phyloP scores from a whole-genome alignment of 1,284 basidiomycete species.

The Chiua sp. region DNA sequence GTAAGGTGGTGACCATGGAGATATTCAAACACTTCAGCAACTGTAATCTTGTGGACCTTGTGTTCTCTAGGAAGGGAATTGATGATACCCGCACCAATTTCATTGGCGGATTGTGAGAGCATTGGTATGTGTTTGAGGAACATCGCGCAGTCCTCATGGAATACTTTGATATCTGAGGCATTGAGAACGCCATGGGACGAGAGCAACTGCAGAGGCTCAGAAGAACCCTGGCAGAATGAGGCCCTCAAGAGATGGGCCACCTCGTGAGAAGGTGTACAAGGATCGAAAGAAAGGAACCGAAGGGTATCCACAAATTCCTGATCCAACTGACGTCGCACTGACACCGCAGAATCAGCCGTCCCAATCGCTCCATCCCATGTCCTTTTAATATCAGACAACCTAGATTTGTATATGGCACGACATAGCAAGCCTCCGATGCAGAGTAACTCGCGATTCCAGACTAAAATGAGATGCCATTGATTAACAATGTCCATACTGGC shows the following conservation, averaged over 20 bases:
- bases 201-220: constrained; percentile 68
- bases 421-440: constrained; percentile 83
- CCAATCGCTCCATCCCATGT: constrained; percentile 43
- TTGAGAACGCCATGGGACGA: constrained; percentile 79
- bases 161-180: constrained; percentile 74
- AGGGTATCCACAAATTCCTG: constrained; percentile 80
- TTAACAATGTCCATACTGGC: constrained; percentile 70
- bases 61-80: constrained; percentile 63
- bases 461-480: no score
- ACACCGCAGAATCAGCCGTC: constrained; percentile 24
- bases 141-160: constrained; percentile 74
- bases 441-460: constrained; percentile 88
- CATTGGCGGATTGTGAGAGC: constrained; percentile 62
- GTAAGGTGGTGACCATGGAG: constrained; percentile 71
- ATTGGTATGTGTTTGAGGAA: constrained; percentile 86
- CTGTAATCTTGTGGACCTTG: constrained; percentile 74
- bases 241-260: constrained; percentile 77
- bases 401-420: constrained; percentile 88
- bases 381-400: constrained; percentile 63
- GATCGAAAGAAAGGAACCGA: constrained; percentile 85
- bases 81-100: constrained; percentile 67
- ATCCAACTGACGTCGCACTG: constrained; percentile 43
- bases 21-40: constrained; percentile 84
- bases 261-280: constrained; percentile 83
- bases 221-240: constrained; percentile 76